These are phyloP conservation scores for Xylaria sp. DNA, from an alignment of 2,329 filamentous ascomycete species.

Conservation along the genomic window DNA sequence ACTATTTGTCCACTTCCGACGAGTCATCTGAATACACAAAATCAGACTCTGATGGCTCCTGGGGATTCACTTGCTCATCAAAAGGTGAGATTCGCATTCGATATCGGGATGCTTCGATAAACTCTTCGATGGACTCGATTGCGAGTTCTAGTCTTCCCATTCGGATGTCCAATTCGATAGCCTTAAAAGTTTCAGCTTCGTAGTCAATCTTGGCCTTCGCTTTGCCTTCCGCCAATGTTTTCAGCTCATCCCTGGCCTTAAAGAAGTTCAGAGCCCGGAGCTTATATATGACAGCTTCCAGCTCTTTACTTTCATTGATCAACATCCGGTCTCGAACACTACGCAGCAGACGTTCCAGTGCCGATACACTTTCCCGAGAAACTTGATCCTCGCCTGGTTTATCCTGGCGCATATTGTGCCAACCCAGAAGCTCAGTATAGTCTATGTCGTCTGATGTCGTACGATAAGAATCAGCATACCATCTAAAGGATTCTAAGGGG, in stretches of 20 bases:
- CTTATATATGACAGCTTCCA: slow-evolving; percentile 28
- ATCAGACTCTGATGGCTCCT: not conserved
- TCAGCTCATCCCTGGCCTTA: slow-evolving; percentile 20
- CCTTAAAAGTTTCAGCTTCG: slow-evolving; percentile 37
- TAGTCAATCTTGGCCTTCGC: slow-evolving; percentile 27
- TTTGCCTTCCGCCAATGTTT: slow-evolving; percentile 24
- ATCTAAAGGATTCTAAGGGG: not conserved
- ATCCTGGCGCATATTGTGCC: not conserved
- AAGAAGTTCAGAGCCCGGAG: slow-evolving; percentile 7
- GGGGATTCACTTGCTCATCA: slow-evolving; percentile 14
- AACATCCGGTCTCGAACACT: slow-evolving; percentile 34
- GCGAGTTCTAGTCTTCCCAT: slow-evolving; percentile 27
- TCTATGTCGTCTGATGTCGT: not conserved
- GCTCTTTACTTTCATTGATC: slow-evolving; percentile 23
- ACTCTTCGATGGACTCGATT: slow-evolving; percentile 35
- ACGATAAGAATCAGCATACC: not conserved
- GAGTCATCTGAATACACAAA: not conserved
- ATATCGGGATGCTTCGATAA: slow-evolving; percentile 29
- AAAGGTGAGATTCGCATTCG: slow-evolving; percentile 36
- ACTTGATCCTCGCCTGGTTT: not conserved
- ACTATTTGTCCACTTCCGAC: not conserved
- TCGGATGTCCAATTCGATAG: slow-evolving; percentile 29
- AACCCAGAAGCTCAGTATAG: not conserved
- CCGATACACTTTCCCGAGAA: not conserved
- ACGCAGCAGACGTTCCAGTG: slow-evolving; percentile 34